Percentiles rank a stretch among this genome's conserved stretches.
These are phyloP conservation scores for Russula vinacea DNA, from an alignment of 768 basidiomycete genomes.

Conservation along the genomic window DNA sequence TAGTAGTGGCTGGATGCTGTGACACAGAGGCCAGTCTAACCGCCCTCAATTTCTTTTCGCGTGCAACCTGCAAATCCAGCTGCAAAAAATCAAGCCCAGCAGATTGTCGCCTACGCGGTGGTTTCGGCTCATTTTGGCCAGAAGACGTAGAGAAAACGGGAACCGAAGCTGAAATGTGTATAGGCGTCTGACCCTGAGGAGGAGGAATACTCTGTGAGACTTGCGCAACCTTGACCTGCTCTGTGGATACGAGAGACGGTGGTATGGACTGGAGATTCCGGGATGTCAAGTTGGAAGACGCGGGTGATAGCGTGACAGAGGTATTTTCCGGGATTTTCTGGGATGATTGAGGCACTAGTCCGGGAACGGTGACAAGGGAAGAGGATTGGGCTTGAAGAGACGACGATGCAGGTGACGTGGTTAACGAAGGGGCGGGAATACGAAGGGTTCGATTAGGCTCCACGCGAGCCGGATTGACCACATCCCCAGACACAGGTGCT, in stretches of 20 bases:
- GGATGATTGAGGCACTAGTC: not conserved
- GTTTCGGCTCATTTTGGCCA: not conserved
- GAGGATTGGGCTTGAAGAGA: slow-evolving; percentile 3
- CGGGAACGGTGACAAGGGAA: not conserved
- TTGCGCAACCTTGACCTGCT: not conserved
- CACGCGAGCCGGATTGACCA: not conserved
- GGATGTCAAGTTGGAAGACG: not conserved
- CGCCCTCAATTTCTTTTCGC: slow-evolving; percentile 16
- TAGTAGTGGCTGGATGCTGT: not conserved
- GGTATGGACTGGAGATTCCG: not conserved
- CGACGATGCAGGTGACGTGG: not conserved
- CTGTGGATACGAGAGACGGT: not conserved
- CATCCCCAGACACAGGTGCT: not conserved
- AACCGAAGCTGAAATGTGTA: not conserved
- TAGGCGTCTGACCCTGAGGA: not conserved
- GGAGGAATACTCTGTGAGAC: not conserved
- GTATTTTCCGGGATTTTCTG: not conserved
- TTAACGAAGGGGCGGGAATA: not conserved
- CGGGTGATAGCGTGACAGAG: not conserved
- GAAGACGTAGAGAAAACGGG: not conserved
- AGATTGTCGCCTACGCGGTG: slow-evolving; percentile 11
- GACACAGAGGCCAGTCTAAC: not conserved
- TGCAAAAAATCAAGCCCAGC: slow-evolving; percentile 22
- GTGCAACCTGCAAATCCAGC: slow-evolving; percentile 17
- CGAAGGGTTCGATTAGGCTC: not conserved